Conservation (phyloP, 768 basidiomycete species). For the Coprinopsis sp. region DNA sequence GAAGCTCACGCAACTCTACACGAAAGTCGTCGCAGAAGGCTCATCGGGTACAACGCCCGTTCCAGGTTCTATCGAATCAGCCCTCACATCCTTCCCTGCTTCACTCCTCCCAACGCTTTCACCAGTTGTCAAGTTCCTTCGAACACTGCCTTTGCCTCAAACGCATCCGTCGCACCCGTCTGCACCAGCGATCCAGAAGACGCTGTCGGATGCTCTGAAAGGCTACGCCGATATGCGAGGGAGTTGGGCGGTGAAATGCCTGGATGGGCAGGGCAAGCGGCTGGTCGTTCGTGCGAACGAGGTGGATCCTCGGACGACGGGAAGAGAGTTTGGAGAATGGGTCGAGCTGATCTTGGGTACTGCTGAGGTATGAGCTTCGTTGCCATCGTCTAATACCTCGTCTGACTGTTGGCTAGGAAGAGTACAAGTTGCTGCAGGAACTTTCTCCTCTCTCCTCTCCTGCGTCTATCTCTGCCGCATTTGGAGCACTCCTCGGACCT, state of each 20-base stretch:
- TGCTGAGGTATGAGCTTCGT: conserved; percentile 48
- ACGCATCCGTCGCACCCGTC: conserved; percentile 85
- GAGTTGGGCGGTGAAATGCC: conserved; percentile 67
- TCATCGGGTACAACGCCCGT: conserved; percentile 70
- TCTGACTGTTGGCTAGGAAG: conserved; percentile 51
- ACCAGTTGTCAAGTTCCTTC: conserved; percentile 65
- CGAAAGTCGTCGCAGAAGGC: conserved; percentile 83
- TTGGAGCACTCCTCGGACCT: conserved; percentile 56
- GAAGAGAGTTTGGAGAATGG: conserved; percentile 70
- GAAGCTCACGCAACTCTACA: conserved; percentile 76
- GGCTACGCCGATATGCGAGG: conserved; percentile 88
- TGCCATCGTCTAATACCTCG: background rate
- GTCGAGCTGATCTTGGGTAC: conserved; percentile 60
- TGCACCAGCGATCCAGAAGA: conserved; percentile 54
- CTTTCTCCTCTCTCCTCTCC: conserved; percentile 57
- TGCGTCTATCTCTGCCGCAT: conserved; percentile 52
- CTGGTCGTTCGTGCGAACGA: conserved; percentile 68
- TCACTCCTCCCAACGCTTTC: conserved; percentile 25
- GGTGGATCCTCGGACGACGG: conserved; percentile 58
- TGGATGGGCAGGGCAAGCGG: conserved; percentile 67
- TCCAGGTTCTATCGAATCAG: conserved; percentile 21
- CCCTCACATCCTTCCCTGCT: conserved; percentile 5
- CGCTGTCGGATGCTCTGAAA: conserved; percentile 70
- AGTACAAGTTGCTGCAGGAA: conserved; percentile 59
- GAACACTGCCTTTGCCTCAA: conserved; percentile 67